These are phyloP conservation scores for Huntiella abstrusa DNA, from an alignment of 2,329 filamentous ascomycete genomes.

Conservation along the genomic window DNA sequence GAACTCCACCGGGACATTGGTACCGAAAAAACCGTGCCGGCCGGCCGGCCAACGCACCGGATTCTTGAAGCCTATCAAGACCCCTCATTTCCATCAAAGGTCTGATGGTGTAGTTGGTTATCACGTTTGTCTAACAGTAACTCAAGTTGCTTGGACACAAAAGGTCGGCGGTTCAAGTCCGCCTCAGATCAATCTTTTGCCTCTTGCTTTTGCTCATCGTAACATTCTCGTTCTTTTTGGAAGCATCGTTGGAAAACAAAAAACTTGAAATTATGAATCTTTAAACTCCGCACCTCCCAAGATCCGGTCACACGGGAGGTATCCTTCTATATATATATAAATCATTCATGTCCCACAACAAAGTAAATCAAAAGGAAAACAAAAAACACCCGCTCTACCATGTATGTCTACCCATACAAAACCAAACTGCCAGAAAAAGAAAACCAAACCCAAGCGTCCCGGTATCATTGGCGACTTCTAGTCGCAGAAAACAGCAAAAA, in stretches of 20 bases:
- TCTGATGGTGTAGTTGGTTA: conserved; percentile 8
- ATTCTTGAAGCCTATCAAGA: no score
- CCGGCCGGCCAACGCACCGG: no score
- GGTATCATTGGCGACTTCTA: neutral
- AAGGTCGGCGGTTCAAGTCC: conserved; percentile 10
- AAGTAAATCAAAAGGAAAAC: conserved; percentile 1
- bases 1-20: no score
- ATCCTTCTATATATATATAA: no score
- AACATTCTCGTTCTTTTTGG: neutral
- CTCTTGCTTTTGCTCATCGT: neutral
- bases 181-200: conserved; percentile 5
- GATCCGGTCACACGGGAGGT: no score
- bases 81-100: neutral
- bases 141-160: conserved; percentile 5
- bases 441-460: conserved; percentile 1
- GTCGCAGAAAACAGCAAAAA: conserved; percentile 32
- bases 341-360: neutral
- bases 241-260: neutral
- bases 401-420: neutral
- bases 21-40: no score
- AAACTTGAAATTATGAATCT: neutral
- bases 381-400: neutral
- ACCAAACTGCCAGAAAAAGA: neutral
- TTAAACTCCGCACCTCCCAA: no score
- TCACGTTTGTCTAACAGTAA: conserved; percentile 8